Percentiles rank a stretch among this genome's conserved stretches.
Conservation (phyloP, 2,329 filamentous ascomycete genomes). For the Aspergillus neoniger region DNA sequence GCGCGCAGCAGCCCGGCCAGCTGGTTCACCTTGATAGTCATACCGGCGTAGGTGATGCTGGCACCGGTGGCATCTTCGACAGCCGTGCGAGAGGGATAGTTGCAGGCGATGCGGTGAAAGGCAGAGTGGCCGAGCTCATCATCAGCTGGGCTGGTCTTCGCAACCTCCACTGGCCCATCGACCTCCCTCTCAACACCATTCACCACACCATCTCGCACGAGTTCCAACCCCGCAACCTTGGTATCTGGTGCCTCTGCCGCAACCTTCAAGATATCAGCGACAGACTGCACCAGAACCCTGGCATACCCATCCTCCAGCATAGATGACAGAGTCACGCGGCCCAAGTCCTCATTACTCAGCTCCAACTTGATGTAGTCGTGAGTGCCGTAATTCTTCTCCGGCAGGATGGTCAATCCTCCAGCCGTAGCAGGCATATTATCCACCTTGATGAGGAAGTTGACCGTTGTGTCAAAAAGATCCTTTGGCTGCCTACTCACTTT, state of each 20-base stretch:
- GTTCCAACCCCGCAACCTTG: neutral
- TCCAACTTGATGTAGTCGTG: neutral
- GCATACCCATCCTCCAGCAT: neutral
- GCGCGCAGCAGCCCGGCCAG: neutral
- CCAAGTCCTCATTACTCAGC: neutral
- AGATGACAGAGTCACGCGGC: neutral
- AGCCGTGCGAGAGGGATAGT: neutral
- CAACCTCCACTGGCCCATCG: neutral
- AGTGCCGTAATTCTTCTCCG: neutral
- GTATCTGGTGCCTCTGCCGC: neutral
- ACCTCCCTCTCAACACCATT: neutral
- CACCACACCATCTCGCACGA: neutral
- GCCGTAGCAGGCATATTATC: neutral
- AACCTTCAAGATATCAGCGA: neutral
- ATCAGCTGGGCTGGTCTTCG: neutral
- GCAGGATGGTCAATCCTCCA: neutral
- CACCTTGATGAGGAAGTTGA: slow-evolving; percentile 4
- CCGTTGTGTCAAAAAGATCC: slow-evolving; percentile 10
- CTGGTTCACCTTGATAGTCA: neutral
- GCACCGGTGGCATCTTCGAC: neutral
- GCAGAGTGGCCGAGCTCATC: neutral
- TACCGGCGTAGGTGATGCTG: neutral
- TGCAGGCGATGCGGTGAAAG: neutral
- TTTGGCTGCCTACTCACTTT: neutral
- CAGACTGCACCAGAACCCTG: neutral